A percentile compares a stretch with the other conserved stretches of the same genome.
phyloP scores from a whole-genome alignment of 2,329 filamentous ascomycete genomes.

The Cladophialophora bantiana region DNA sequence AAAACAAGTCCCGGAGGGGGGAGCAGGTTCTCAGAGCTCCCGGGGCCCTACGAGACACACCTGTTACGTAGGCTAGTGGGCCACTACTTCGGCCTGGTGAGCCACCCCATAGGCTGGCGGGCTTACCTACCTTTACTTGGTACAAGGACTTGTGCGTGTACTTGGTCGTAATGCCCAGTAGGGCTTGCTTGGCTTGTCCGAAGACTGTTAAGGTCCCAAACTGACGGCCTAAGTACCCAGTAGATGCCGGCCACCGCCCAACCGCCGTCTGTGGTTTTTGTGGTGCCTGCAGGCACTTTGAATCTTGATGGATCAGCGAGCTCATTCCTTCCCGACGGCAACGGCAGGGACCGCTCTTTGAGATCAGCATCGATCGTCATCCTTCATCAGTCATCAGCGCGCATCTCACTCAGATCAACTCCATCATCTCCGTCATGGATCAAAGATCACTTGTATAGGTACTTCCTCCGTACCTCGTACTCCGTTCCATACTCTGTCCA shows the following conservation, averaged over 20 bases:
- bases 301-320: not conserved
- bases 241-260: not conserved
- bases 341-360: conserved; percentile 4
- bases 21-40: not conserved
- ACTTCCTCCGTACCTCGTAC: not conserved
- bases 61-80: too few species aligned
- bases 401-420: conserved; percentile 3
- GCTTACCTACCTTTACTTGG: too few species aligned
- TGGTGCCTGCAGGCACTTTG: not conserved
- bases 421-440: not conserved
- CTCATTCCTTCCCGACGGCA: conserved; percentile 4
- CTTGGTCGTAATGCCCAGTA: too few species aligned
- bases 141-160: too few species aligned
- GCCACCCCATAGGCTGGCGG: not conserved
- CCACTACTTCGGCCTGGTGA: not conserved
- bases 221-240: conserved; percentile 1
- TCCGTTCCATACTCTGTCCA: not conserved
- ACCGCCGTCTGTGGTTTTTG: too few species aligned
- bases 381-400: not conserved
- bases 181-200: not conserved
- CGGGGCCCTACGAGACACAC: too few species aligned
- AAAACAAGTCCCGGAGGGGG: not conserved
- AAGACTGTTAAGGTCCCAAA: not conserved
- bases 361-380: not conserved
- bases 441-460: not conserved